Evolutionary conservation across 495 filamentous ascomycete genomes (phyloP).

Genomic region (Thozetella sp.): DNA sequence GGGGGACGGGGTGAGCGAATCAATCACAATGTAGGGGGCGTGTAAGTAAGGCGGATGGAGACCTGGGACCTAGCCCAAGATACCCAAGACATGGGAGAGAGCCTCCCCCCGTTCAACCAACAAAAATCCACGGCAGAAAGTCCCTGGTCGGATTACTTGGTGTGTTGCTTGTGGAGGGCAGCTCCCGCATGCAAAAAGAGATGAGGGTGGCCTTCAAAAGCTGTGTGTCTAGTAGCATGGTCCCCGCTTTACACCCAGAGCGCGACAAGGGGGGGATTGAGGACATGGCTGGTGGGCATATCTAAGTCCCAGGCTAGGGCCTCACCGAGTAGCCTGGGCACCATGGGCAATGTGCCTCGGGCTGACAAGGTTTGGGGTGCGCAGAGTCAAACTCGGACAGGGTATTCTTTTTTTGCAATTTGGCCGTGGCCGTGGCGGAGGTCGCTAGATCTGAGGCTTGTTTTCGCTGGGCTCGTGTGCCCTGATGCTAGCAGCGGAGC

Average conservation of each 20-base stretch:
- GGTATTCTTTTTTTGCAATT: neutral
- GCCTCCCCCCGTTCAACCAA: neutral
- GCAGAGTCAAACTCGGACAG: neutral
- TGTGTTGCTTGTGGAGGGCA: no score
- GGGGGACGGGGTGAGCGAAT: conserved; percentile 14
- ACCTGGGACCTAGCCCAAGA: neutral
- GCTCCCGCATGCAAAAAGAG: no score
- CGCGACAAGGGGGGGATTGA: no score
- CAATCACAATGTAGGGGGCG: conserved; percentile 11
- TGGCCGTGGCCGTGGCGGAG: neutral
- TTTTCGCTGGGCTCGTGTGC: no score
- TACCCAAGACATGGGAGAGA: neutral
- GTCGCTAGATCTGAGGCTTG: neutral
- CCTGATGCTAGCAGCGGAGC: no score
- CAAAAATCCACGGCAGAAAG: neutral
- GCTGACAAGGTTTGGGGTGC: neutral
- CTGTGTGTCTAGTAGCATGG: no score
- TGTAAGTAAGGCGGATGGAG: conserved; percentile 15
- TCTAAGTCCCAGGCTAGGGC: neutral
- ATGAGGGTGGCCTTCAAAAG: no score
- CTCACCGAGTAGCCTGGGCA: neutral
- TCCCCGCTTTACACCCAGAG: no score
- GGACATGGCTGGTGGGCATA: no score
- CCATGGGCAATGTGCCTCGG: neutral
- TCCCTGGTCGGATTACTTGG: no score